Conservation (phyloP, 345 rosid species). For the Rhodamnia rubescens region DNA sequence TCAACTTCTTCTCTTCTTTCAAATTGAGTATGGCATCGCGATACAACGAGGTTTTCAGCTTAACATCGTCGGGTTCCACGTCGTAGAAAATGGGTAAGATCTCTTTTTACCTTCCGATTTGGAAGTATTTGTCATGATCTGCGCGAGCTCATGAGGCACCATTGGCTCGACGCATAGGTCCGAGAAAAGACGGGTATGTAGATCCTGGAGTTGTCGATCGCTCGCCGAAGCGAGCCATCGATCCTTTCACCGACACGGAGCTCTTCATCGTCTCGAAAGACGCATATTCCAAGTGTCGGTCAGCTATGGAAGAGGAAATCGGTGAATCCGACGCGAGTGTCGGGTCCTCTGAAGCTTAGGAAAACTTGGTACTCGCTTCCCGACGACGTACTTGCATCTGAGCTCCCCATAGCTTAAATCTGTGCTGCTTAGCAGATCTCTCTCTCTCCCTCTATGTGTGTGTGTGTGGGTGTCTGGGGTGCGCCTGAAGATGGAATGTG, state of each 20-base stretch:
- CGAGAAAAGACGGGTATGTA: neutral
- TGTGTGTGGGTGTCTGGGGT: neutral
- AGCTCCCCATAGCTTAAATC: neutral
- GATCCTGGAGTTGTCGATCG: neutral
- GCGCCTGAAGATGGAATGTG: neutral
- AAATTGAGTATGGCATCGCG: neutral
- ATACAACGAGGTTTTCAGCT: neutral
- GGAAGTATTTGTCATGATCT: neutral
- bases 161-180: neutral
- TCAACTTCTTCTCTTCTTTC: neutral
- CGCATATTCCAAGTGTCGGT: neutral
- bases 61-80: neutral
- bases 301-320: neutral
- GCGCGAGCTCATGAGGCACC: neutral
- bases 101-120: neutral
- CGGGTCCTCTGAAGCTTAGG: neutral
- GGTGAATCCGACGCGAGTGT: neutral
- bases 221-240: neutral
- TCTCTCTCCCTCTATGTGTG: rapidly evolving
- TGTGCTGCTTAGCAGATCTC: no score
- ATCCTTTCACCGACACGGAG: neutral
- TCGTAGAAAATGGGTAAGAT: neutral
- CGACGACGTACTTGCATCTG: neutral
- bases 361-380: neutral
- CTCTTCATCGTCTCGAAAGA: neutral